These are phyloP conservation scores for Penicillium parvum DNA, from an alignment of 495 filamentous ascomycete species.

Conservation along the genomic window DNA sequence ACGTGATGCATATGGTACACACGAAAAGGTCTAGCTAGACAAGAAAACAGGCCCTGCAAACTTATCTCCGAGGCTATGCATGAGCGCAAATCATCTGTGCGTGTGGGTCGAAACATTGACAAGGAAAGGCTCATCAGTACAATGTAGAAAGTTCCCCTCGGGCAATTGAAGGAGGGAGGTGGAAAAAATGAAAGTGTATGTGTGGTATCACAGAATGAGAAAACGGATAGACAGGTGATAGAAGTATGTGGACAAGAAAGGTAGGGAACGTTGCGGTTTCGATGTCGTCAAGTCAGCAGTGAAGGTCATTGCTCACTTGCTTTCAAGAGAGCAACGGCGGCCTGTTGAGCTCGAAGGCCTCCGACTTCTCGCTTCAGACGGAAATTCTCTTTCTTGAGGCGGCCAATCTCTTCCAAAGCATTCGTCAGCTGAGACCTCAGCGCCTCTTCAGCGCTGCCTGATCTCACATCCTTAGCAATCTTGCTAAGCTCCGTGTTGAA, in stretches of 20 bases:
- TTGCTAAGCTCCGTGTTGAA: conserved; percentile 88
- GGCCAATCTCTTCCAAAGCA: conserved; percentile 61
- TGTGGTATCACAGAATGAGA: conserved; percentile 19
- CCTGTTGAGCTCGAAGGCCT: conserved; percentile 42
- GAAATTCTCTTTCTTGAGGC: conserved; percentile 76
- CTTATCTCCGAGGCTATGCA: conserved; percentile 28
- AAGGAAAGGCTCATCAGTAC: conserved; percentile 17
- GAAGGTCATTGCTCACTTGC: conserved; percentile 30
- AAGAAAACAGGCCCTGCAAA: conserved; percentile 18
- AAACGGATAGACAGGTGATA: conserved; percentile 9
- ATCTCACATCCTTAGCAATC: conserved; percentile 70
- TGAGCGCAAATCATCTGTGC: conserved; percentile 15
- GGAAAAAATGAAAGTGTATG: conserved; percentile 10
- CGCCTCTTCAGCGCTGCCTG: conserved; percentile 69
- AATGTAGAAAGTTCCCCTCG: conserved; percentile 13
- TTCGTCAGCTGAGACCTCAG: conserved; percentile 63
- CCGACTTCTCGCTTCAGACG: conserved; percentile 57
- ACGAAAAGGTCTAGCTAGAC: conserved; percentile 19
- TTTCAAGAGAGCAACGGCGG: conserved; percentile 36
- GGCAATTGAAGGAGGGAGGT: neutral
- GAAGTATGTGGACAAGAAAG: conserved; percentile 4
- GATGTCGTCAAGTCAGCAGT: no score
- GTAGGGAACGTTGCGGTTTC: neutral
- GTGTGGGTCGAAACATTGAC: conserved; percentile 17
- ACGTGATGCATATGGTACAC: conserved; percentile 28